Base-by-base conservation (phyloP, 2,329 filamentous ascomycete genomes). In the Monosporascus sp. region DNA sequence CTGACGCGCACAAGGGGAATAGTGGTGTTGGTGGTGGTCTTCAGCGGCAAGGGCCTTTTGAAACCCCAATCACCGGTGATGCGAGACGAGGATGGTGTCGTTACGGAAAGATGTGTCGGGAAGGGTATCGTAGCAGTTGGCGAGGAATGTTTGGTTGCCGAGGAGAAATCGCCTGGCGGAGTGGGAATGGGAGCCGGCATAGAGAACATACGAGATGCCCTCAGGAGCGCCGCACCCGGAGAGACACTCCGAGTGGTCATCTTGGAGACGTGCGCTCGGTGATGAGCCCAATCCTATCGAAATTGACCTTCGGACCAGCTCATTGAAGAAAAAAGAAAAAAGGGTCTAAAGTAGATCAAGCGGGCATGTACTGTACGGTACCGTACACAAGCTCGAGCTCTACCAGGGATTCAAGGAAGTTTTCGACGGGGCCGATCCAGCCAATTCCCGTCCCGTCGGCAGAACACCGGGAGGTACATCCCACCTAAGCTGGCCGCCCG, bases 51-150 rank as follows among this genome's bases (percentile, higher is more conserved):
- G 1, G 91, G 79, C 52, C 93, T 80, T 75, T 97, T 97, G 63
- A 97, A 76, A 15, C 93, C 93, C 92, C 93, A 97, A 66, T 97
- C 93, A 37, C 93, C 93, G 65, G 83, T 83, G 41, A 78, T 75
- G 24, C 90, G 80, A 7, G 91, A 92, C 18, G 84, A 79, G 45
- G 80, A 74, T 6, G 91, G 87, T 0, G 91, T 92, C 15, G 87
- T 86, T 66, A 97, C 88, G 57, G 91, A 83, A 67, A 94, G 89
- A 68, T 88, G 82, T 50, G 85, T 91, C n/a, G 93, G 93, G 71
- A 87, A 88, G 31, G 84, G 81, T 55, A 82, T 78, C 15, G 93
- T 97, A 44, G 88, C 85, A 22, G 84, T 86, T 51, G 85, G 77
- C 17, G 88, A 91, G 57, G 75, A 71, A 57, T 74, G 77, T 51